Conservation (phyloP, 225 moss, liverwort and hornwort species). For the Sphagnum tenellum region DNA sequence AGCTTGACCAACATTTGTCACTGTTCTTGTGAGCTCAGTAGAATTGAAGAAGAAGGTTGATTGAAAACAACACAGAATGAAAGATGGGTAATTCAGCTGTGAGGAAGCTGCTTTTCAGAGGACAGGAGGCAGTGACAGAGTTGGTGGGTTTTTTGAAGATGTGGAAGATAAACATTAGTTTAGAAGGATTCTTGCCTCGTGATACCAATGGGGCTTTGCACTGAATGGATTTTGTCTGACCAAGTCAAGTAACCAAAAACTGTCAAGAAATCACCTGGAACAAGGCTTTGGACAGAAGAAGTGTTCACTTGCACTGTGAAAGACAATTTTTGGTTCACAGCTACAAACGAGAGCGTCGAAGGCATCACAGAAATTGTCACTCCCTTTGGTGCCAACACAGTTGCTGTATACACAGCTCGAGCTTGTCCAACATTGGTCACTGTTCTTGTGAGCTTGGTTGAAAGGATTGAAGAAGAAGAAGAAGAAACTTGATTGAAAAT, state of each 20-base stretch:
- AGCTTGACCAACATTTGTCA: conserved; percentile 75
- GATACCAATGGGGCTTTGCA: conserved; percentile 73
- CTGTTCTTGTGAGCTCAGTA: conserved; percentile 56
- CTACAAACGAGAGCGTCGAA: conserved; percentile 29
- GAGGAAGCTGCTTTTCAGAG: conserved; percentile 4
- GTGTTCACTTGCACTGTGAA: conserved; percentile 45
- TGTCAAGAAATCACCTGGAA: conserved; percentile 39
- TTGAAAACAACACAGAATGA: conserved; percentile 62
- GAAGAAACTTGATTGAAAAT: conserved; percentile 40
- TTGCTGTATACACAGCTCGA: conserved; percentile 34
- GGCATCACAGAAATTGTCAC: conserved; percentile 57
- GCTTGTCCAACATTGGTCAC: conserved; percentile 77
- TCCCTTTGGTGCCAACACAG: conserved; percentile 33
- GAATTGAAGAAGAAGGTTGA: conserved; percentile 15
- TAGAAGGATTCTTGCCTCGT: conserved; percentile 1
- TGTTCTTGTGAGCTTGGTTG: conserved; percentile 57
- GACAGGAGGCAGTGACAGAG: no score
- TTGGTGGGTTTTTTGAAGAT: no score
- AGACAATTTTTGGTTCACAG: conserved; percentile 46
- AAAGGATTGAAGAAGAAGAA: conserved; percentile 18
- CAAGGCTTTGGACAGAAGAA: conserved; percentile 10
- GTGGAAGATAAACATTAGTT: no score
- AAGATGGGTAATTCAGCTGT: conserved; percentile 78
- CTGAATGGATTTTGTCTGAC: conserved; percentile 56
- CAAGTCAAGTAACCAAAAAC: conserved; percentile 68